Percentiles rank a stretch among this genome's conserved stretches.
Conservation (phyloP, 2,329 filamentous ascomycete species). For the Leptographium procerum region DNA sequence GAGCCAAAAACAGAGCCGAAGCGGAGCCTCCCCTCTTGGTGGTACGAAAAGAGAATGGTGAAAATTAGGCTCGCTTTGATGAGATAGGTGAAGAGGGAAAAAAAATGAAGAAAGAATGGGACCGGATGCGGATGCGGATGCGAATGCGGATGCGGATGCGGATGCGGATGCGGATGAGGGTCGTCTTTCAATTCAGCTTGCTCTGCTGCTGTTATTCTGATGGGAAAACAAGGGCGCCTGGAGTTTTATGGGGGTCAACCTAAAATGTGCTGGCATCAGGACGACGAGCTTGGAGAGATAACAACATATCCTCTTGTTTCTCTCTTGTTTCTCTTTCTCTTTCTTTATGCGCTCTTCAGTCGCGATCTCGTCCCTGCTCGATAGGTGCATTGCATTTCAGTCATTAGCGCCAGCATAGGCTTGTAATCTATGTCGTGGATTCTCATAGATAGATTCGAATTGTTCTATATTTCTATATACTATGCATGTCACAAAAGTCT, state of each 20-base stretch:
- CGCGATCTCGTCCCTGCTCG: too few relatives aligned
- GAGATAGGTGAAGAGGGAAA: too few relatives aligned
- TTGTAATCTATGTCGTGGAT: neutral
- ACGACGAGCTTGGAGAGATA: neutral
- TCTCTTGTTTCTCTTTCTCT: neutral
- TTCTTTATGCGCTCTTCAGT: neutral
- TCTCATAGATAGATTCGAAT: neutral
- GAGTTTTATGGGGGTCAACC: neutral
- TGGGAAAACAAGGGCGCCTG: neutral
- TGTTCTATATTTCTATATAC: neutral
- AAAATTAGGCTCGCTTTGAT: too few relatives aligned
- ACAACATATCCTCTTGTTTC: too few relatives aligned
- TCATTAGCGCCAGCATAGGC: neutral
- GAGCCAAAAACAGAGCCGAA: too few relatives aligned
- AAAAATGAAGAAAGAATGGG: too few relatives aligned
- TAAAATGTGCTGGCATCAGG: neutral
- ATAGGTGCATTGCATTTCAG: neutral
- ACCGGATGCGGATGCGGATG: too few relatives aligned
- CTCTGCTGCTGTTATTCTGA: neutral
- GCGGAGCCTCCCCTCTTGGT: too few relatives aligned
- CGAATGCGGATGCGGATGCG: too few relatives aligned
- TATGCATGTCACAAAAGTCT: too few relatives aligned
- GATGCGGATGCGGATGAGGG: too few relatives aligned
- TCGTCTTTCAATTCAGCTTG: neutral
- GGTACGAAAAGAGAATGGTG: too few relatives aligned